phyloP scores from a whole-genome alignment of 73 alveolate species.

The Paramecium pentaurelia region DNA sequence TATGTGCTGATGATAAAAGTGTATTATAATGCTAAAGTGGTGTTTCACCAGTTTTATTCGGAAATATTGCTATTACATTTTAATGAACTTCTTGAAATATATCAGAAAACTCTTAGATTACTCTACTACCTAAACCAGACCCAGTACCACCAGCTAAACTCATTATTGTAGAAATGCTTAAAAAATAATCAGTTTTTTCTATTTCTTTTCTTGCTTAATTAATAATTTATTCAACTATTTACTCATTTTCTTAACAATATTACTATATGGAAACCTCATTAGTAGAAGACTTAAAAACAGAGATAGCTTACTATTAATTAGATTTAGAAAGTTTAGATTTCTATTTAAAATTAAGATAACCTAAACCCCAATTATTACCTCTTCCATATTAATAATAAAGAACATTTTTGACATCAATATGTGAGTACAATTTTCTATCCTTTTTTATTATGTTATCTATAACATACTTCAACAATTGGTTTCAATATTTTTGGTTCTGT shows the following conservation, averaged over 20 bases:
- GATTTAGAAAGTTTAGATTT: background rate
- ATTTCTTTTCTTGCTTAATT: constrained; percentile 88
- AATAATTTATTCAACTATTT: constrained; percentile 77
- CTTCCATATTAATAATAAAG: constrained; percentile 82
- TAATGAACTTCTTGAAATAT: constrained; percentile 87
- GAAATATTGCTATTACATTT: constrained; percentile 86
- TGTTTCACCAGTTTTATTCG: constrained; percentile 86
- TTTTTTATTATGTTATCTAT: constrained; percentile 34
- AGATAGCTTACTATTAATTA: background rate
- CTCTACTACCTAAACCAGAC: constrained; percentile 96
- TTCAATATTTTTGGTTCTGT: constrained; percentile 66
- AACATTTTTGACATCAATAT: constrained; percentile 60
- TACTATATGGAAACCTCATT: constrained; percentile 22
- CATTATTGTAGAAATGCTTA: constrained; percentile 82
- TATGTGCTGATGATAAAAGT: constrained; percentile 71
- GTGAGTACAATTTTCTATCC: constrained; percentile 65
- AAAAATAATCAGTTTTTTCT: constrained; percentile 93
- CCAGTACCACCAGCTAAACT: constrained; percentile 99
- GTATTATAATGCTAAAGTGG: constrained; percentile 85
- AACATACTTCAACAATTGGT: constrained; percentile 57
- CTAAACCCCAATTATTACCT: constrained; percentile 99
- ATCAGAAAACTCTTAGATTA: constrained; percentile 88
- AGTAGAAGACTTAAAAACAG: background rate
- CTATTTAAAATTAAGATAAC: constrained; percentile 74
- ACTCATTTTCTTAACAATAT: constrained; percentile 34